A percentile compares a stretch with the other conserved stretches of the same genome.
Evolutionary conservation across 169 alveolate species (phyloP).

Genomic region (Ichthyophthirius multifiliis): DNA sequence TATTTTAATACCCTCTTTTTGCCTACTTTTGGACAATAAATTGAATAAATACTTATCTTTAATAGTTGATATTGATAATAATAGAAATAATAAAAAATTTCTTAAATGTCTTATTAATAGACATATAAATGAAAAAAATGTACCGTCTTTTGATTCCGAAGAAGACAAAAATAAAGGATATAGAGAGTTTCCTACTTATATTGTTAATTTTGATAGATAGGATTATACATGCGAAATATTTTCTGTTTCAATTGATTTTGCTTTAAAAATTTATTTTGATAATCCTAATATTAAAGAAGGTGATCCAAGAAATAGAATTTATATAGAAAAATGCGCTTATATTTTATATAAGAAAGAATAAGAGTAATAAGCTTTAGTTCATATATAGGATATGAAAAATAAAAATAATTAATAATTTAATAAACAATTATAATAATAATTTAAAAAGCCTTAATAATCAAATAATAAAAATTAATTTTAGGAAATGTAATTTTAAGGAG

Average conservation of each 20-base stretch:
- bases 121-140: not conserved
- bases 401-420: not conserved
- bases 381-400: too few species aligned
- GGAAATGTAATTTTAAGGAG: not conserved
- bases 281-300: not conserved
- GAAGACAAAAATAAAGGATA: not conserved
- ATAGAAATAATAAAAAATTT: too few species aligned
- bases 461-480: not conserved
- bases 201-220: not conserved
- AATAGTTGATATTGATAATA: too few species aligned
- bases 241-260: not conserved
- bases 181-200: too few species aligned
- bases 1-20: not conserved
- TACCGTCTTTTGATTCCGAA: not conserved
- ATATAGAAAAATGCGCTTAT: not conserved
- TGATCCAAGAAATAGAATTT: not conserved
- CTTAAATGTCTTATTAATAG: not conserved
- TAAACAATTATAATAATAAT: not conserved
- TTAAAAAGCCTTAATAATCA: not conserved
- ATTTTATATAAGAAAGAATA: not conserved
- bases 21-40: not conserved
- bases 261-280: not conserved
- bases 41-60: not conserved
- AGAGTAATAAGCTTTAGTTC: not conserved
- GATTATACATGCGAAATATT: not conserved